phyloP scores from a whole-genome alignment of 1,284 basidiomycete species.

The Pseudozyma hubeiensis region DNA sequence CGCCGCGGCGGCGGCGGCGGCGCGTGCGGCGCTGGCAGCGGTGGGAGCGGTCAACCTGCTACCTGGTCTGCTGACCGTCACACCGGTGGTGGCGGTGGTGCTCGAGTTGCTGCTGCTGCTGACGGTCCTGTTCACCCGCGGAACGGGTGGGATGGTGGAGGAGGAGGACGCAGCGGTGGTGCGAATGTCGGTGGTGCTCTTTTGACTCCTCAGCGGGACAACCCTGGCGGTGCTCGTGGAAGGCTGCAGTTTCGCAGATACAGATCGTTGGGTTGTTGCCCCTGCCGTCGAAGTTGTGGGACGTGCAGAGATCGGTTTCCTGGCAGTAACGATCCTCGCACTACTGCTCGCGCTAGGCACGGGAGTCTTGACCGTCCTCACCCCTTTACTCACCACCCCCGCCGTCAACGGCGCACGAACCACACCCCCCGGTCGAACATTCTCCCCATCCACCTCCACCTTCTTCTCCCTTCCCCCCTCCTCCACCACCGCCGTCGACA shows the following conservation, averaged over 20 bases:
- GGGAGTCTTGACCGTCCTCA: slow-evolving; percentile 7
- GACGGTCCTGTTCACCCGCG: not conserved
- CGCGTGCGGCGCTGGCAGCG: slow-evolving; percentile 32
- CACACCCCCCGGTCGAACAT: slow-evolving; percentile 6
- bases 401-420: slow-evolving; percentile 18
- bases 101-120: slow-evolving; percentile 11
- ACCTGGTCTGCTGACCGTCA: slow-evolving; percentile 5
- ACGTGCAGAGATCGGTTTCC: slow-evolving; percentile 8
- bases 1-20: slow-evolving; percentile 10
- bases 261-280: slow-evolving; percentile 4
- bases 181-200: slow-evolving; percentile 22
- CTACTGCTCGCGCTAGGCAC: not conserved
- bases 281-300: not conserved
- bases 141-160: not conserved
- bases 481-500: not conserved
- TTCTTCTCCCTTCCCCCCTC: not conserved
- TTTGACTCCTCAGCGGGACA: slow-evolving; percentile 18
- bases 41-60: slow-evolving; percentile 38
- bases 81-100: slow-evolving; percentile 14
- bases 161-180: not conserved
- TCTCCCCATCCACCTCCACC: slow-evolving; percentile 10
- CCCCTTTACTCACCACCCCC: slow-evolving; percentile 5
- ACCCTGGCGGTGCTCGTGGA: not conserved
- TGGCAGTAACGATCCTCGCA: slow-evolving; percentile 2
- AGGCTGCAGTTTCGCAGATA: slow-evolving; percentile 15